Evolutionary conservation across 495 filamentous ascomycete genomes (phyloP), one percentile per base, ranked within the genome.

Genomic region (Elasticomyces elasticus): DNA sequence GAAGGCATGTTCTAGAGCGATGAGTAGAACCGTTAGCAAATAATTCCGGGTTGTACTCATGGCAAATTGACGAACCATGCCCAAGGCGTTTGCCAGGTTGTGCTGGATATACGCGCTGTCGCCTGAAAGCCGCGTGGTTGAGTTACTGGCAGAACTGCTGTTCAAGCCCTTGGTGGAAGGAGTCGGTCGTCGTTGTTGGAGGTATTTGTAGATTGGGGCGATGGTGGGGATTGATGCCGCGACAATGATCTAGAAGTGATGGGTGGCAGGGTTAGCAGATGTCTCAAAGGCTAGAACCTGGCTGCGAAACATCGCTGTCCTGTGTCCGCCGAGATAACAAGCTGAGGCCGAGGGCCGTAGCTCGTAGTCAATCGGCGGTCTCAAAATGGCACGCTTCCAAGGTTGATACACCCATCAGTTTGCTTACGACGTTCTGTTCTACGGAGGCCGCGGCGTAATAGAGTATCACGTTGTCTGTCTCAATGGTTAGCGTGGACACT

Each of bases 71-170:
- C n/a, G n/a, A n/a, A n/a, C n/a, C 49, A 52, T 52, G 41, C 49
- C 49, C 17, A 52, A 26, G 20, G 49, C 49, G 11, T 52, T 15
- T 19, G 35, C 49, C 17, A 52, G 4, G 23, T 52, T 52, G 27
- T 52, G 41, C 23, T 52, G 49, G 27, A 52, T 52, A 13, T 52
- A 31, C 20, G 23, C 49, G 33, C 33, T 52, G 20, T 52, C 49
- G 15, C 33, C 31, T n/a, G 49, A 52, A 11, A 52, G n/a, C 23
- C 10, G 13, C 27, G 33, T 22, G 27, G 19, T 41, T 12, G 35
- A 41, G n/a, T n/a, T n/a, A n/a, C n/a, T n/a, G 0, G 49, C 38
- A 26, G 24, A 37, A 11, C 33, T 25, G 35, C 49, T 52, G 17
- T 19, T 23, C 0, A 24, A n/a, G n/a, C n/a, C n/a, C n/a, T n/a